phyloP scores from a whole-genome alignment of 306 rosid species.

The Boehmeria nivea region DNA sequence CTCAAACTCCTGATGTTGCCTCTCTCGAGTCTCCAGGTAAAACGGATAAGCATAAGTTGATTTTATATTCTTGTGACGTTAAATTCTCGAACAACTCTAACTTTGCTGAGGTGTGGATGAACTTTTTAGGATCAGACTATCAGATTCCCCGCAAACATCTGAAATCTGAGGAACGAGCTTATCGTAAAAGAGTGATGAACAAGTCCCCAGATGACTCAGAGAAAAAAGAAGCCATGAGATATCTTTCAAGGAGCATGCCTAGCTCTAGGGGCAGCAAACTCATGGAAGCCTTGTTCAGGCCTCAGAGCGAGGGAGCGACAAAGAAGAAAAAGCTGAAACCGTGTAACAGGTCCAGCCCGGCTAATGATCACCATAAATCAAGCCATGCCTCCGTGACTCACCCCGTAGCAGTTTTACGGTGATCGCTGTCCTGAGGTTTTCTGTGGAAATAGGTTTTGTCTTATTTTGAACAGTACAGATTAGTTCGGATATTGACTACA shows the following conservation, averaged over 20 bases:
- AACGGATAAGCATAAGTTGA: neutral
- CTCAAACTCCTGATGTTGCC: constrained; percentile 33
- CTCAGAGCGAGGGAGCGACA: constrained; percentile 23
- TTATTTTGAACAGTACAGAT: too few relatives aligned
- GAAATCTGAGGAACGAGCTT: constrained; percentile 29
- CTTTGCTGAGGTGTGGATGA: constrained; percentile 7
- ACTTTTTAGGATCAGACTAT: constrained; percentile 33
- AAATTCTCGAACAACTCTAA: constrained; percentile 14
- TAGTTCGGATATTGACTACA: too few relatives aligned
- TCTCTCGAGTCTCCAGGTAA: constrained; percentile 47
- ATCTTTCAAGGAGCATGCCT: constrained; percentile 34
- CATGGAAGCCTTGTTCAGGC: constrained; percentile 24
- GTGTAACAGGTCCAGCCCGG: too few relatives aligned
- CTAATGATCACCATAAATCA: too few relatives aligned
- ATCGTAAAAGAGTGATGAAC: constrained; percentile 27
- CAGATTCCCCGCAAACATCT: constrained; percentile 33
- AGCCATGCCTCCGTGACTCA: too few relatives aligned
- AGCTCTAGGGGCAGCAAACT: constrained; percentile 38
- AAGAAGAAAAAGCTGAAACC: constrained; percentile 63
- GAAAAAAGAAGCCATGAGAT: constrained; percentile 44
- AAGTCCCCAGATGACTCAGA: constrained; percentile 24
- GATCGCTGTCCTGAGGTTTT: too few relatives aligned
- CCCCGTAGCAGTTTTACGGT: too few relatives aligned
- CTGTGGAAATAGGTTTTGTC: too few relatives aligned
- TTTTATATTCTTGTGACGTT: neutral